These are phyloP conservation scores for Scutellaria minor DNA, from an alignment of 257 asterid genomes.

Conservation along the genomic window DNA sequence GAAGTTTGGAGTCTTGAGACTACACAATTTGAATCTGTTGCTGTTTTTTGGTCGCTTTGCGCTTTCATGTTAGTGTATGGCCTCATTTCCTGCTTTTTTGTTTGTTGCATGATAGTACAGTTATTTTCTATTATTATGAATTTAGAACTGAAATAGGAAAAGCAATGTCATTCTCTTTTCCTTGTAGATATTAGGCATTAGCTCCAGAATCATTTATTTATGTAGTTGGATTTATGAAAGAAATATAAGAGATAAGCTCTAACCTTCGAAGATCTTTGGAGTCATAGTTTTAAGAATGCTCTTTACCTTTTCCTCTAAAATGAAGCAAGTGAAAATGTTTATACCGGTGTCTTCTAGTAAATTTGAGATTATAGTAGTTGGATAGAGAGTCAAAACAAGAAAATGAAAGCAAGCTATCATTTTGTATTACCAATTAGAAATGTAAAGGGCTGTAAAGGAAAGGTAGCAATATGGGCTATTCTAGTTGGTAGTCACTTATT, in stretches of 20 bases:
- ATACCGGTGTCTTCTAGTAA: neutral
- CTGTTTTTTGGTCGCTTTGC: neutral
- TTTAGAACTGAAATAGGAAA: conserved; percentile 7
- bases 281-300: neutral
- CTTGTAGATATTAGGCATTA: neutral
- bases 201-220: neutral
- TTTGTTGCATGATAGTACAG: conserved; percentile 14
- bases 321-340: neutral
- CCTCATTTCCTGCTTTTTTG: neutral
- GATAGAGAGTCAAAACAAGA: neutral
- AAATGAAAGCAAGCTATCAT: neutral
- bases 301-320: neutral
- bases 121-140: neutral
- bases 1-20: neutral
- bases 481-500: neutral
- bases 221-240: neutral
- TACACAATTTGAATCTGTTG: conserved; percentile 25
- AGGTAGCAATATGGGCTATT: neutral
- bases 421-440: neutral
- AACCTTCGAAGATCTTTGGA: neutral
- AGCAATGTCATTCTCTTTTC: neutral
- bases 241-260: conserved; percentile 3
- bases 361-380: neutral
- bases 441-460: neutral
- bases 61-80: neutral